Conservation (phyloP, 495 filamentous ascomycete species). For the Xylaria palmicola region DNA sequence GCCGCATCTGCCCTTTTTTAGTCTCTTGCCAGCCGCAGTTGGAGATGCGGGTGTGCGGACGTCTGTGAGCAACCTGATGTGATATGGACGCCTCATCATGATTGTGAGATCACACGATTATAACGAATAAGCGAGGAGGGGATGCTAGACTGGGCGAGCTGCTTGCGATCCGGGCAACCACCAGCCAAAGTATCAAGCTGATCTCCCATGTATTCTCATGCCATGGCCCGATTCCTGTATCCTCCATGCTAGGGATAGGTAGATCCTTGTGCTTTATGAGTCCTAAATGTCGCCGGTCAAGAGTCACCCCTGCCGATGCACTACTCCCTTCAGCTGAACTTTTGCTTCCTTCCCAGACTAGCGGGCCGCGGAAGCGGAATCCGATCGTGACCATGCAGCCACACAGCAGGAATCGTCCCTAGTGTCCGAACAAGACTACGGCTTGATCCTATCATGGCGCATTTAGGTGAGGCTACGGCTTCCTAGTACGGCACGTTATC, state of each 20-base stretch:
- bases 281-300: neutral
- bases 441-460: neutral
- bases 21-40: neutral
- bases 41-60: neutral
- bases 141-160: neutral
- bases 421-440: neutral
- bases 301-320: neutral
- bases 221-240: neutral
- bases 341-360: neutral
- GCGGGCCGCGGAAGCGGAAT: neutral
- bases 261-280: neutral
- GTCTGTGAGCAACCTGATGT: slow-evolving; percentile 7
- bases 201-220: too few relatives aligned
- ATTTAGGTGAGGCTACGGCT: neutral
- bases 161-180: neutral
- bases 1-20: neutral
- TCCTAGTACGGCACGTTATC: too few relatives aligned
- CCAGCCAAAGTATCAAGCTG: neutral
- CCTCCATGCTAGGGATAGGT: neutral
- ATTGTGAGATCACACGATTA: neutral
- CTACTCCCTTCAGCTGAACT: neutral
- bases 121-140: neutral
- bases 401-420: neutral
- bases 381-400: neutral
- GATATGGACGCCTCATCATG: slow-evolving; percentile 4